Conservation (phyloP, 2,329 filamentous ascomycete genomes). For the Nannizziopsis barbatae region DNA sequence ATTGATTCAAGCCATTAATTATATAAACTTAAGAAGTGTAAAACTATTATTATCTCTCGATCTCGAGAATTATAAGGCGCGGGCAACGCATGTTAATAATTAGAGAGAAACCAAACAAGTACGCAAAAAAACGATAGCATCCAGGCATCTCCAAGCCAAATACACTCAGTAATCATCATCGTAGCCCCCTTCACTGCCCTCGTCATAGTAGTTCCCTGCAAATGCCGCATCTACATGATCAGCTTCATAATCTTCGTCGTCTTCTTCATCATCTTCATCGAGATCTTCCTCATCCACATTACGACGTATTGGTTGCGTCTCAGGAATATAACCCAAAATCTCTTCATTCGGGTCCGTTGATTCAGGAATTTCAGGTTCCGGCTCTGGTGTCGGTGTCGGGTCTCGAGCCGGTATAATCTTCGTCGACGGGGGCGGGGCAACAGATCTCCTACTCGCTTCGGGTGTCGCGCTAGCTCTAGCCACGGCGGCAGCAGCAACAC, state of each 20-base stretch:
- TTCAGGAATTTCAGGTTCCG: slow-evolving; percentile 9
- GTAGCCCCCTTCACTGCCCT: slow-evolving; percentile 28
- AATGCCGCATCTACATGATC: slow-evolving; percentile 29
- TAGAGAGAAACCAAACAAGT: background rate
- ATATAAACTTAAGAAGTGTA: no score
- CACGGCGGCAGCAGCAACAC: slow-evolving; percentile 12
- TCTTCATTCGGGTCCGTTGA: slow-evolving; percentile 19
- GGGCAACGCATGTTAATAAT: no score
- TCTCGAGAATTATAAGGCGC: no score
- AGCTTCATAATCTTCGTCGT: slow-evolving; percentile 25
- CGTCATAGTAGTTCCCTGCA: slow-evolving; percentile 27
- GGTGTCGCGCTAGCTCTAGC: slow-evolving; percentile 14
- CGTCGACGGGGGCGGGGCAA: background rate
- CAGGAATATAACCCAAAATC: slow-evolving; percentile 19
- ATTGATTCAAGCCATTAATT: no score
- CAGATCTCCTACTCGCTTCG: background rate
- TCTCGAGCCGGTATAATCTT: slow-evolving; percentile 18
- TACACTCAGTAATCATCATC: slow-evolving; percentile 21
- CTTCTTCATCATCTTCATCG: slow-evolving; percentile 28
- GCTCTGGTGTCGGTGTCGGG: slow-evolving; percentile 3
- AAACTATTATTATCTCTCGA: no score
- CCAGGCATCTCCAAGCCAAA: background rate
- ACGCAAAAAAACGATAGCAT: background rate
- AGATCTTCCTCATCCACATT: slow-evolving; percentile 21
- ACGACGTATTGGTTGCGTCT: slow-evolving; percentile 16